Conservation (phyloP, 2,329 filamentous ascomycete species). For the Emericellopsis atlantica region DNA sequence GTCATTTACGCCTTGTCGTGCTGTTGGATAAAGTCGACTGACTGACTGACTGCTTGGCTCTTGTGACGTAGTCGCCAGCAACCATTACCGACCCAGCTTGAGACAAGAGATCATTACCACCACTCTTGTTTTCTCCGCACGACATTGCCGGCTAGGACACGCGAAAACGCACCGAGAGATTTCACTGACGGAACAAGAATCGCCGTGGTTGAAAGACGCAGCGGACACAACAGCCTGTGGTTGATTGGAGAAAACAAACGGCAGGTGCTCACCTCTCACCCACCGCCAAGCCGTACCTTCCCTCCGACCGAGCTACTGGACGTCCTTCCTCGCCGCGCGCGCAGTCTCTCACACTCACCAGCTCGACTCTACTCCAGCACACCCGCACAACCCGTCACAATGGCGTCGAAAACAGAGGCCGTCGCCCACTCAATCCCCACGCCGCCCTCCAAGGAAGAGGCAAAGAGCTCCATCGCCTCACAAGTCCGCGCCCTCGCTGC, state of each 20-base stretch:
- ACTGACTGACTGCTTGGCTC: too few relatives aligned
- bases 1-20: too few relatives aligned
- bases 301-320: not conserved
- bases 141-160: too few relatives aligned
- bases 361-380: not conserved
- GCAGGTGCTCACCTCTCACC: not conserved
- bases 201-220: too few relatives aligned
- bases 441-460: slow-evolving; percentile 28
- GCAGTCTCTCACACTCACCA: not conserved
- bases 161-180: too few relatives aligned
- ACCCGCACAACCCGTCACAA: slow-evolving; percentile 2
- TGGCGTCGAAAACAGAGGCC: slow-evolving; percentile 11
- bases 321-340: not conserved
- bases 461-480: slow-evolving; percentile 20
- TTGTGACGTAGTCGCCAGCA: too few relatives aligned
- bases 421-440: slow-evolving; percentile 31
- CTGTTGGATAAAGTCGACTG: too few relatives aligned
- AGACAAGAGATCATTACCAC: too few relatives aligned
- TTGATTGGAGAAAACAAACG: too few relatives aligned
- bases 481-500: slow-evolving; percentile 72
- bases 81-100: too few relatives aligned
- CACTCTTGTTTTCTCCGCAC: too few relatives aligned
- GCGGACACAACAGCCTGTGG: not conserved
- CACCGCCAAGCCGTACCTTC: not conserved
- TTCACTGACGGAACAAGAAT: too few relatives aligned